Percentiles rank a stretch among this genome's conserved stretches.
Evolutionary conservation across 2,329 filamentous ascomycete species (phyloP).

Genomic region (Lachnellula suecica): DNA sequence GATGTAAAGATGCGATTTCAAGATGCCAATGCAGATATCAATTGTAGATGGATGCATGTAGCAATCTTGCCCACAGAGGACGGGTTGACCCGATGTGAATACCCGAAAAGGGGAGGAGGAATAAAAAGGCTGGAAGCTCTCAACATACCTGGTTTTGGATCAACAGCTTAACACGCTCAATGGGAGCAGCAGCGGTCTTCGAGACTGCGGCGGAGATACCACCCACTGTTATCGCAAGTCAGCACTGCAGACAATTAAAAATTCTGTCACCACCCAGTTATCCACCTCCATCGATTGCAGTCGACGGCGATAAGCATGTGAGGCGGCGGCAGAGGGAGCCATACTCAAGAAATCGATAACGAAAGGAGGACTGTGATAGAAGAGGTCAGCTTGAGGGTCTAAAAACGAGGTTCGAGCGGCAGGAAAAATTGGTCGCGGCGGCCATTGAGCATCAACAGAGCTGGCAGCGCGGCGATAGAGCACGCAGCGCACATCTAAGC

Average conservation of each 20-base stretch:
- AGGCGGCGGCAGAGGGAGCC: slow-evolving; percentile 43
- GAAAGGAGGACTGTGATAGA: slow-evolving; percentile 68
- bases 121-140: background rate
- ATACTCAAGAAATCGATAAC: slow-evolving; percentile 98
- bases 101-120: slow-evolving; percentile 8
- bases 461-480: slow-evolving; percentile 6
- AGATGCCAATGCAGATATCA: background rate
- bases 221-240: slow-evolving; percentile 70
- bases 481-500: slow-evolving; percentile 13
- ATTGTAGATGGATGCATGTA: background rate
- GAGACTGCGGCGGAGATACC: slow-evolving; percentile 99
- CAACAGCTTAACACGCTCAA: slow-evolving; percentile 99
- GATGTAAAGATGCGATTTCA: background rate
- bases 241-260: slow-evolving; percentile 16
- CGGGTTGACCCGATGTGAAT: slow-evolving; percentile 20
- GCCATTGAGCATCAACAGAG: slow-evolving; percentile 25
- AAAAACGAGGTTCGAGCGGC: slow-evolving; percentile 7
- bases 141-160: slow-evolving; percentile 98
- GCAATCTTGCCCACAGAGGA: background rate
- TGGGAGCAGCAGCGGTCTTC: slow-evolving; percentile 99
- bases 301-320: slow-evolving; percentile 13
- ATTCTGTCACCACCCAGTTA: slow-evolving; percentile 3
- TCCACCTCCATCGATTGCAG: slow-evolving; percentile 10
- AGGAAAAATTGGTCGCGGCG: slow-evolving; percentile 17
- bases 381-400: slow-evolving; percentile 23